A percentile compares a stretch with the other conserved stretches of the same genome.
Evolutionary conservation across 1,284 basidiomycete species (phyloP).

Genomic region (Neonothopanus nambi): DNA sequence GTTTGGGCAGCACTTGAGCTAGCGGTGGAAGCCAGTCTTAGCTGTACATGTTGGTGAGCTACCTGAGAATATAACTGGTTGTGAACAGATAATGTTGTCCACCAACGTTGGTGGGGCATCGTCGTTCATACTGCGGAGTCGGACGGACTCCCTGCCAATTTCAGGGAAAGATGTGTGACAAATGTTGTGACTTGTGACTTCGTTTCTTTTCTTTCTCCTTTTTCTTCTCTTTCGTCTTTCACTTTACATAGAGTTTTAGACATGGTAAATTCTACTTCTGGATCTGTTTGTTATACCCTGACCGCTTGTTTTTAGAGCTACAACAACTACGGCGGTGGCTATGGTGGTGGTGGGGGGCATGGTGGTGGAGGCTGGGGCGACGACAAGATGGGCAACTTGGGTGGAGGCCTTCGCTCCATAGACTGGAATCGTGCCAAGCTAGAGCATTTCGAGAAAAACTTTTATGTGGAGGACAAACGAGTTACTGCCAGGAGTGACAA

Average conservation of each 20-base stretch:
- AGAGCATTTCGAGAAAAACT: slow-evolving; percentile 93
- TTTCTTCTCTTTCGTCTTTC: slow-evolving; percentile 1
- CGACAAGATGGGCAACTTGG: slow-evolving; percentile 85
- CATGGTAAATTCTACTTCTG: neutral
- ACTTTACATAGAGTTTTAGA: neutral
- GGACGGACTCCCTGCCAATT: too few species aligned
- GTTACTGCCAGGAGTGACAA: slow-evolving; percentile 79
- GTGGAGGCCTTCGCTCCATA: slow-evolving; percentile 80
- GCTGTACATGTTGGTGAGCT: too few species aligned
- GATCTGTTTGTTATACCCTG: neutral
- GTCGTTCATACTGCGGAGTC: too few species aligned
- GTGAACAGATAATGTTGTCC: too few species aligned
- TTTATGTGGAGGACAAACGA: slow-evolving; percentile 92
- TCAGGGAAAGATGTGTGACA: too few species aligned
- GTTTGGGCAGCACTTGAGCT: slow-evolving; percentile 9
- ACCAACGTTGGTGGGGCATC: too few species aligned
- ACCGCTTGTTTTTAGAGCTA: slow-evolving; percentile 1
- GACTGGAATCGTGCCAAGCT: slow-evolving; percentile 83
- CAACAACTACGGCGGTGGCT: slow-evolving; percentile 10
- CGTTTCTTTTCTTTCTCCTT: neutral
- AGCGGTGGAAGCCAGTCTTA: too few species aligned
- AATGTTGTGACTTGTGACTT: too few species aligned
- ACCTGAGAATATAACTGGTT: too few species aligned
- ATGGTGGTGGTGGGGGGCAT: slow-evolving; percentile 47
- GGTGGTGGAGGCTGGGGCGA: slow-evolving; percentile 58